phyloP scores from a whole-genome alignment of 345 rosid species.

The Garcia nutans region DNA sequence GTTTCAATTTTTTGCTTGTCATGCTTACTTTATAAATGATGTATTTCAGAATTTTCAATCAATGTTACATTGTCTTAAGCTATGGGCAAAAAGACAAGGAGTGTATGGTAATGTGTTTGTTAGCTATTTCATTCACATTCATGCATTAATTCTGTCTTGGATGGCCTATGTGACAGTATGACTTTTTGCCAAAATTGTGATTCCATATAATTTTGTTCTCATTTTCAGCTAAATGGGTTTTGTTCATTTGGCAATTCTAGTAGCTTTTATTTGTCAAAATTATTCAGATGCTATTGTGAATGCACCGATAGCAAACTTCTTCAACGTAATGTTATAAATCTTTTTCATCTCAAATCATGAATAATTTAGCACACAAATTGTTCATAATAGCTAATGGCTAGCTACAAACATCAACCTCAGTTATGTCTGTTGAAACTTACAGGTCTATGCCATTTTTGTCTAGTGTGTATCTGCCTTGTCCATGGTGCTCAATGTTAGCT shows the following conservation, averaged over 20 bases:
- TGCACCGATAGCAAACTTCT: slow-evolving; percentile 42
- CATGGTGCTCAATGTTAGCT: no score
- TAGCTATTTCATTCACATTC: neutral
- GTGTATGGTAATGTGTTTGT: slow-evolving; percentile 51
- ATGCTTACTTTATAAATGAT: neutral
- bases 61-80: slow-evolving; percentile 47
- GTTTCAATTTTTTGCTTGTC: slow-evolving; percentile 1
- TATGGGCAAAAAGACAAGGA: slow-evolving; percentile 64
- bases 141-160: slow-evolving; percentile 4
- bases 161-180: slow-evolving; percentile 14
- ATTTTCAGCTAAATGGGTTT: slow-evolving; percentile 54
- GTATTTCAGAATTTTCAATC: slow-evolving; percentile 50
- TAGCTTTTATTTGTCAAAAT: slow-evolving; percentile 48
- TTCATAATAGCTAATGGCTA: no score
- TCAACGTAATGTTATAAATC: slow-evolving; percentile 7
- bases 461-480: no score
- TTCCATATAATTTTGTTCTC: slow-evolving; percentile 7
- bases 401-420: no score
- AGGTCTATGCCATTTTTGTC: no score
- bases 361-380: no score
- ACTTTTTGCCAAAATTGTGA: neutral
- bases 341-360: no score
- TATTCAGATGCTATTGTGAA: slow-evolving; percentile 42
- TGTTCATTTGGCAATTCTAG: slow-evolving; percentile 56
- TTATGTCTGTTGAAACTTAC: no score